Base-by-base conservation (phyloP, 2,329 filamentous ascomycete species). In the Botryotinia globosa region DNA sequence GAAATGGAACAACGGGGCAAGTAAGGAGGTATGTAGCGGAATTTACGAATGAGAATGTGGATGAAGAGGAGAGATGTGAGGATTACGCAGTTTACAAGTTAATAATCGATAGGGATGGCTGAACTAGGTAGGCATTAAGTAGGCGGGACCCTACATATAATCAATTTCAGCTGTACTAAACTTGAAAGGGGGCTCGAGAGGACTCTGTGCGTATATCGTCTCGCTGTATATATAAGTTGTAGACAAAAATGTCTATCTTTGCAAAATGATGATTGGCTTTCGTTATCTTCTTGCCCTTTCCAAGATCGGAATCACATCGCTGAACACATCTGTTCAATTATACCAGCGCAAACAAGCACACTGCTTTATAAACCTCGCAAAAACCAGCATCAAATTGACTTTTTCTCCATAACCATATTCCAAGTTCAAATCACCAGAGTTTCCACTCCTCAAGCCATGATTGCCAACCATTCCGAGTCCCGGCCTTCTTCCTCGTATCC, bases 361-460 rank as follows among this genome's bases (percentile, higher is more conserved):
- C 34, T 54, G 25, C 25, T 65, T 34, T 51, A 22, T 54, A 29
- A 22, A 29, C n/a, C 64, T 54, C 34, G 32, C 45, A 9, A 29
- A 25, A 54, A 29, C 45, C 34, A 39, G 39, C 9, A 25, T 25
- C 18, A 39, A 29, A 39, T 54, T 10, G n/a, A 22, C 22, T 32
- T 12, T 12, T 34, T 32, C 18, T 25, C 25, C 64, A 54, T 51
- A 39, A 20, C 4, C 16, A 39, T 16, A 22, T 18, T 16, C 9
- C 2, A 22, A 3, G 3, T 16, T 29, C 8, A 18, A 39, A 67
- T 67, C 34, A 67, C 34, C 64, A 54, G 10, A 54, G 4, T 34
- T 39, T 67, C 64, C 64, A 67, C n/a, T 67, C 64, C 45, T 34
- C 37, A 54, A 67, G 34, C 64, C 64, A 67, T 39, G 45, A 39